Base-by-base conservation (phyloP, 257 asterid genomes). In the Apocynum venetum region DNA sequence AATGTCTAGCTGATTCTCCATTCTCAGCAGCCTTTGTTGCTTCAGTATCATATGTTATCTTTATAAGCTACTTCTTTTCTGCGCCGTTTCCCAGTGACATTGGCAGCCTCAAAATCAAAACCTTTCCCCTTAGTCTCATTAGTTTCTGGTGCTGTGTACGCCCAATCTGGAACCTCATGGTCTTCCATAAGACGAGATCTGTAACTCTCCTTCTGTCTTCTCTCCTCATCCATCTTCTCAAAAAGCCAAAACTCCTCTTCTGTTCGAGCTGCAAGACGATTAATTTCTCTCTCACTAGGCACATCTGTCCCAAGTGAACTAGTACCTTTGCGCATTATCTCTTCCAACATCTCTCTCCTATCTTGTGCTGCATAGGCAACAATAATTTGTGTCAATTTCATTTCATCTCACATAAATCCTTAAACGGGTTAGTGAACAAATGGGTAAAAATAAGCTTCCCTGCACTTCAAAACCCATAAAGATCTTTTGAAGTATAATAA, bases 101-200 rank as follows among this genome's bases (percentile, higher is more conserved):
- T 90, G 13, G 85, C 81, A 71, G 89, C 89, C 4, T 80, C 87
- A 47, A 77, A 71, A 38, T 85, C 77, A 60, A 90, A 91, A 46
- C 96, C 96, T 83, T 91, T 91, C 4, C 86, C 86, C 75, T 85
- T 88, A 25, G 79, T 82, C 3, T 86, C 88, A 5, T 84, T 88
- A 46, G 87, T 52, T 0, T 92, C 97, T 14, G 95, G 85, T 40
- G 82, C 78, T 5, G 88, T 71, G 44, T 89, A 91, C 8, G 87
- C 98, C 98, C 98, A 95, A 59, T 91, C 98, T n/a, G 99, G 99
- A 38, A 96, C 93, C 87, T 96, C 98, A 35, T 90, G 93, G 19
- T 93, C 97, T 84, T 91, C 97, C 98, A 96, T 90, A 60, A 96
- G 96, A 75, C 99, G 97, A 43, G 96, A 81, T 76, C 93, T 84